Evolutionary conservation across 106 monocot species (phyloP).

Genomic region (Acanthochlamys bracteata): DNA sequence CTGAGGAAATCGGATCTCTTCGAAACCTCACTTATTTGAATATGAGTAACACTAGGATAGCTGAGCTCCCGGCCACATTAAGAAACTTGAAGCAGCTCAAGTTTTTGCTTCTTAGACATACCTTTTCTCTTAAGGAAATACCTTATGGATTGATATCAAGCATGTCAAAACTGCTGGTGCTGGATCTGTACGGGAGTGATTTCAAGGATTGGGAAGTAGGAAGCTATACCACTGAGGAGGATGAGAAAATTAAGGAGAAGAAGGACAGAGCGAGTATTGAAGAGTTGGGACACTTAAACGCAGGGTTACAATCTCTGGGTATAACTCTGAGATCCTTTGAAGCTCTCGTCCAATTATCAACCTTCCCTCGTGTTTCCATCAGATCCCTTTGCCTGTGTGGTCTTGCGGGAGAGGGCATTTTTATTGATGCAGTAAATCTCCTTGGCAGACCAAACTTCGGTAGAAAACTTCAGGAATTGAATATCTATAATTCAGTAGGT

Average conservation of each 20-base stretch:
- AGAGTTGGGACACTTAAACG: not conserved
- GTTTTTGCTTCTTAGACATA: constrained; percentile 1
- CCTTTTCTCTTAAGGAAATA: not conserved
- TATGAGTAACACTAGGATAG: constrained; percentile 2
- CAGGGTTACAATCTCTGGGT: not conserved
- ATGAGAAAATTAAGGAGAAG: no score
- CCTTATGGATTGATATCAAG: no score
- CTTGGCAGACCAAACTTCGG: not conserved
- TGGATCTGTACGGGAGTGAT: not conserved
- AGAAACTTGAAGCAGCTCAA: constrained; percentile 1
- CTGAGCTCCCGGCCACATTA: constrained; percentile 4
- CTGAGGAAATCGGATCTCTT: constrained; percentile 6
- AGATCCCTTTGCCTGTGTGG: not conserved
- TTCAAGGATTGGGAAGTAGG: no score
- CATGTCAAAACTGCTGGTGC: constrained; percentile 3
- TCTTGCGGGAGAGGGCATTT: not conserved
- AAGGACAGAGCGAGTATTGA: not conserved
- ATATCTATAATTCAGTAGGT: not conserved
- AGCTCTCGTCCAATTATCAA: not conserved
- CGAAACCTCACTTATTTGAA: constrained; percentile 12
- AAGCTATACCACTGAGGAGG: no score
- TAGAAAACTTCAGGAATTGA: not conserved
- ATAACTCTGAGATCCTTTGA: not conserved
- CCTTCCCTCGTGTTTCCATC: not conserved
- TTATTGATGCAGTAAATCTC: not conserved